Evolutionary conservation across 306 rosid species (phyloP).

Genomic region (Cucurbita moschata): DNA sequence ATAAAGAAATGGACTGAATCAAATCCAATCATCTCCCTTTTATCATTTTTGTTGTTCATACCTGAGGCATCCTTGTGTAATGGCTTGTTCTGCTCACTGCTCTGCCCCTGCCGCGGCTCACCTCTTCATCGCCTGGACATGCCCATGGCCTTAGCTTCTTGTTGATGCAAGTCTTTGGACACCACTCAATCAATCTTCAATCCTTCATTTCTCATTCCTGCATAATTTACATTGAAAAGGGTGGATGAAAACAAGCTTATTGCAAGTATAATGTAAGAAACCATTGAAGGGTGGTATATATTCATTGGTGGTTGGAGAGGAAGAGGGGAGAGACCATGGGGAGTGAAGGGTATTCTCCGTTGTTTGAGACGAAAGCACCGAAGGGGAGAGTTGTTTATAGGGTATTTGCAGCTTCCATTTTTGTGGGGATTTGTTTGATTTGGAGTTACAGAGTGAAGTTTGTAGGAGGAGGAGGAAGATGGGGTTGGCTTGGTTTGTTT

Average conservation of each 20-base stretch:
- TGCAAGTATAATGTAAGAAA: background rate
- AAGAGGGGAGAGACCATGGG: conserved; percentile 4
- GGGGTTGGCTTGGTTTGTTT: conserved; percentile 48
- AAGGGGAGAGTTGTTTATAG: conserved; percentile 31
- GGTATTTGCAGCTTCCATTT: conserved; percentile 28
- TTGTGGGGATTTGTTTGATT: conserved; percentile 41
- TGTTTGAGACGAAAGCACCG: conserved; percentile 41
- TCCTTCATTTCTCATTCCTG: background rate
- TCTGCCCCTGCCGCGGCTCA: background rate
- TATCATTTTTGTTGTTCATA: background rate
- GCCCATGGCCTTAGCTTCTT: background rate
- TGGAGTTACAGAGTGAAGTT: conserved; percentile 47
- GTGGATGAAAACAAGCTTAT: background rate
- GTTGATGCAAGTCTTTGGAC: background rate
- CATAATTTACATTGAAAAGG: background rate
- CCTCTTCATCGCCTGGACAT: background rate
- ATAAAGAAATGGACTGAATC: background rate
- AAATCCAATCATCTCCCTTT: background rate
- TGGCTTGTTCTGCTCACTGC: background rate
- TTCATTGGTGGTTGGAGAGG: background rate
- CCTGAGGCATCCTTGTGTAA: background rate
- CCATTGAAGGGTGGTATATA: too few relatives aligned
- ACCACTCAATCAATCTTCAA: background rate
- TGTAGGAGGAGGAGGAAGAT: conserved; percentile 21
- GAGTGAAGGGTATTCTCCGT: conserved; percentile 6